Conservation (phyloP, 1,284 basidiomycete genomes). For the Athelia sp. region DNA sequence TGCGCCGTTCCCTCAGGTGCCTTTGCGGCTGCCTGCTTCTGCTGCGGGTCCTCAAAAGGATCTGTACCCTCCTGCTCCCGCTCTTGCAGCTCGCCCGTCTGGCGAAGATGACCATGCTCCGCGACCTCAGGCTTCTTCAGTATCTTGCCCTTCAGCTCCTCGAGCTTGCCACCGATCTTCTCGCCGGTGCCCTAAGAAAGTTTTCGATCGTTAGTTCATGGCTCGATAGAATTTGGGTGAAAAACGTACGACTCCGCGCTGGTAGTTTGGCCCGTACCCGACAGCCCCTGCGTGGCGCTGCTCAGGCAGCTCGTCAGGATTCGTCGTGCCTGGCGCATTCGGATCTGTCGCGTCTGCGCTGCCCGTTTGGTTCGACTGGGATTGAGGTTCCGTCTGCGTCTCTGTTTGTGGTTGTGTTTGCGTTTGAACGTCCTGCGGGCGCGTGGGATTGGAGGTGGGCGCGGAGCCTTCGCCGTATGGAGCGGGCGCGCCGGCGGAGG, state of each 20-base stretch:
- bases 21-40: slow-evolving; percentile 15
- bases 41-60: slow-evolving; percentile 10
- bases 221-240: not conserved
- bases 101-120: slow-evolving; percentile 40
- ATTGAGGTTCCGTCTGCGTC: too few relatives aligned
- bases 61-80: slow-evolving; percentile 34
- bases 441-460: too few relatives aligned
- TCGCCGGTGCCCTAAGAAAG: slow-evolving; percentile 36
- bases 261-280: slow-evolving; percentile 35
- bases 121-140: slow-evolving; percentile 38
- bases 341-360: too few relatives aligned
- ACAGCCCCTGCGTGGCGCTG: slow-evolving; percentile 36
- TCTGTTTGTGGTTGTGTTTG: too few relatives aligned
- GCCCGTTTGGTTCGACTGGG: too few relatives aligned
- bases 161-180: slow-evolving; percentile 43
- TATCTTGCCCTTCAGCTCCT: slow-evolving; percentile 48
- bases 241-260: slow-evolving; percentile 23
- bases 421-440: too few relatives aligned
- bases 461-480: too few relatives aligned
- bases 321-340: too few relatives aligned
- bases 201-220: not conserved
- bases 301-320: slow-evolving; percentile 21
- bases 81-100: slow-evolving; percentile 40
- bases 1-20: slow-evolving; percentile 19
- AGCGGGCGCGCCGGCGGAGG: too few relatives aligned